Evolutionary conservation across 1,284 basidiomycete genomes (phyloP), one percentile per base, ranked within the genome.

Genomic region (Heterobasidion irregulare): DNA sequence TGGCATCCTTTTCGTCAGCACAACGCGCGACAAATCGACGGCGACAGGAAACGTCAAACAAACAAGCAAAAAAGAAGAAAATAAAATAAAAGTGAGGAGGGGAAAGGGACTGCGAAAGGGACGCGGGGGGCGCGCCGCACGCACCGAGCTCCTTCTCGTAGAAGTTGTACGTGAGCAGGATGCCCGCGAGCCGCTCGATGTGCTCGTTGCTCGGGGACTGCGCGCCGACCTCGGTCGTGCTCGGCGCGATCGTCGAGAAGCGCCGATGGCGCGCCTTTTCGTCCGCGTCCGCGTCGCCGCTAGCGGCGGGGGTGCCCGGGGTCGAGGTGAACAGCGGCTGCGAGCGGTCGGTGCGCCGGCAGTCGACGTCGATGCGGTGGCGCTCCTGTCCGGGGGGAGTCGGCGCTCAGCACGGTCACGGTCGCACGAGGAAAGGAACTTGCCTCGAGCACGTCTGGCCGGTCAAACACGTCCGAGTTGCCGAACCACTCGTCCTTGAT

Each of bases 361-460:
- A 98, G 66, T 99, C 97, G 52, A 99, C 95, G 65, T 97, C 88
- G 60, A 93, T 92, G 16, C 92, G 83, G 72, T 94, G 92, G 41
- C 88, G 82, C 69, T 95, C 90, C 78, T 84, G 55, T 43, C 9
- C 41, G n/a, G 18, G 13, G 15, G 19, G 35, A 51, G 32, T 52
- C 50, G 49, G 47, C 44, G 9, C 47, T 48, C 26, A 18, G 9
- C n/a, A n/a, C n/a, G n/a, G n/a, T n/a, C 6, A 35, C 18, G 44
- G 38, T 15, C 13, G 16, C 19, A 50, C 34, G 56, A 45, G 19
- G 34, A 36, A 6, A 53, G 36, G 32, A 44, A 58, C 61, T 44
- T 62, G 85, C 83, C 68, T 92, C 89, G n/a, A 90, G 64, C n/a
- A 86, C 72, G 64, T 90, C 86, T 54, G 78, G 75, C 53, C 87